Evolutionary conservation across 2,329 filamentous ascomycete genomes (phyloP).

Genomic region (Truncatella angustata): DNA sequence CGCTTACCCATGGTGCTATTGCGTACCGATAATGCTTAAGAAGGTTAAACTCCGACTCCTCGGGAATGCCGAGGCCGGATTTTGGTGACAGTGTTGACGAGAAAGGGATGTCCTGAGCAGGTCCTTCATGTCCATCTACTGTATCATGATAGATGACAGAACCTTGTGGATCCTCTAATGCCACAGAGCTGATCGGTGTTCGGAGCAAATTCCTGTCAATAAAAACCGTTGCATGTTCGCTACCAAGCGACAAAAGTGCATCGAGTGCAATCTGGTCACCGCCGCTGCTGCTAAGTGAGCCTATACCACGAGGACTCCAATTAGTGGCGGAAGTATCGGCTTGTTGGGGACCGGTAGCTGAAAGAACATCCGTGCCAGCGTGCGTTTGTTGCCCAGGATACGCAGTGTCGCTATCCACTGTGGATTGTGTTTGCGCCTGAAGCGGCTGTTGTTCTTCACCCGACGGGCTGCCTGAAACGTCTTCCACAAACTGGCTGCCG

Average conservation of each 20-base stretch:
- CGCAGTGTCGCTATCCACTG: no score
- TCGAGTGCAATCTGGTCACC: constrained; percentile 33
- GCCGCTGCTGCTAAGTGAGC: neutral
- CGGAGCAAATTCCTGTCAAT: neutral
- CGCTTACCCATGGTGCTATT: constrained; percentile 42
- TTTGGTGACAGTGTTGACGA: neutral
- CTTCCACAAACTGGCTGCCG: neutral
- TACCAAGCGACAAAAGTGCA: constrained; percentile 32
- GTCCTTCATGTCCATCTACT: neutral
- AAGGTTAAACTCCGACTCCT: constrained; percentile 25
- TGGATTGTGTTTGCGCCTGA: no score
- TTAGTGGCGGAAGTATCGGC: neutral
- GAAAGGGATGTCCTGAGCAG: neutral
- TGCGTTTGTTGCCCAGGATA: no score
- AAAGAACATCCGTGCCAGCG: no score
- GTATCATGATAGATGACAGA: neutral
- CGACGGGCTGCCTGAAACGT: neutral
- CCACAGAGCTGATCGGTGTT: neutral
- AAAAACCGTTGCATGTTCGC: constrained; percentile 14
- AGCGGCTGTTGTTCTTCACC: neutral
- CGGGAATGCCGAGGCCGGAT: neutral
- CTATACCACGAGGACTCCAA: neutral
- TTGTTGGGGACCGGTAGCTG: neutral
- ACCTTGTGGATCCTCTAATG: neutral
- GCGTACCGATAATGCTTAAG: constrained; percentile 43